Conservation (phyloP, 352 stramenopile species). For the Phytopythium aichiense region DNA sequence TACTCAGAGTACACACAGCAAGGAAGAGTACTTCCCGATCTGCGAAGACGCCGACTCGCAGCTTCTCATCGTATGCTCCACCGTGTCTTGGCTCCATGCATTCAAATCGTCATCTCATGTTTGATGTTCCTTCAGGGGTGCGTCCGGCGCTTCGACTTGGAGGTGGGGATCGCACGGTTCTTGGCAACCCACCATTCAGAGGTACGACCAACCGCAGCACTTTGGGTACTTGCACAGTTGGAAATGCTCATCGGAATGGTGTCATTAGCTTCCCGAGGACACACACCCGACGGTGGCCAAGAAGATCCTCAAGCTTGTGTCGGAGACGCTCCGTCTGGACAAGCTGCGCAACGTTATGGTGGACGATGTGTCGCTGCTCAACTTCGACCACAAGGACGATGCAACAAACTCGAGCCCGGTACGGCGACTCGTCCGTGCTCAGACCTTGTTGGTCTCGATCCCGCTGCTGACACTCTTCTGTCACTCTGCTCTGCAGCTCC, state of each 20-base stretch:
- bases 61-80: constrained; percentile 2
- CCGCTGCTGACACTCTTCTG: constrained; percentile 6
- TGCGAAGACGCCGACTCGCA: constrained; percentile 48
- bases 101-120: neutral
- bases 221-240: neutral
- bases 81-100: neutral
- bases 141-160: constrained; percentile 69
- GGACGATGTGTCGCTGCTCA: constrained; percentile 66
- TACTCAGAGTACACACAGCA: constrained; percentile 63
- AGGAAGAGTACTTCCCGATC: constrained; percentile 77
- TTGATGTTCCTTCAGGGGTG: constrained; percentile 28
- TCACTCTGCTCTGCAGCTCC: constrained; percentile 32
- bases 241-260: neutral
- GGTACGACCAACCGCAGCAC: constrained; percentile 14
- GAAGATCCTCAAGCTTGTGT: constrained; percentile 69
- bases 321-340: constrained; percentile 63
- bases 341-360: constrained; percentile 58
- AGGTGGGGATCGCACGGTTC: constrained; percentile 73
- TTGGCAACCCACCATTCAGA: constrained; percentile 62
- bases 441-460: neutral
- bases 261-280: constrained; percentile 46
- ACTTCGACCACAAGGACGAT: constrained; percentile 57
- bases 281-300: constrained; percentile 59
- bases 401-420: constrained; percentile 42
- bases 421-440: constrained; percentile 3